These are phyloP conservation scores for Thelonectria blattea DNA, from an alignment of 2,329 filamentous ascomycete genomes.

Conservation along the genomic window DNA sequence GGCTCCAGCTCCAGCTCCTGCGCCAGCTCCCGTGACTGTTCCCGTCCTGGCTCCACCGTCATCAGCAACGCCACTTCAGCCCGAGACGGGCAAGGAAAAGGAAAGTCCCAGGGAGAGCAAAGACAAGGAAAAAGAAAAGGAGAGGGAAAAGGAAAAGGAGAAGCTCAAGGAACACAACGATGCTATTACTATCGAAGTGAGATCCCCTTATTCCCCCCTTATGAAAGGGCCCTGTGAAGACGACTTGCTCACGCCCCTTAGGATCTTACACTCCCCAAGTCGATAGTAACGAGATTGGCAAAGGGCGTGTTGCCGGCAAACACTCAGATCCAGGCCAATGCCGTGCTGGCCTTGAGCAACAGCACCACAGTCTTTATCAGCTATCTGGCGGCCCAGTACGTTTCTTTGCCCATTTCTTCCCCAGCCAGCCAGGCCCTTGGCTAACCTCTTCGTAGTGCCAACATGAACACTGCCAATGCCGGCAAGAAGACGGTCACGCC, in stretches of 20 bases:
- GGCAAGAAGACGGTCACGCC: conserved; percentile 81
- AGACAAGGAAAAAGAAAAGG: conserved; percentile 40
- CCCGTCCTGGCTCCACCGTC: conserved; percentile 4
- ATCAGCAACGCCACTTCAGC: conserved; percentile 7
- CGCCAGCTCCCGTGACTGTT: conserved; percentile 6
- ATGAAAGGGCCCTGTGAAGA: background rate
- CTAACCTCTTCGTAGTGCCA: conserved; percentile 61
- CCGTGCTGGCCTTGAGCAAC: conserved; percentile 78
- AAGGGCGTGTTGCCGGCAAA: conserved; percentile 82
- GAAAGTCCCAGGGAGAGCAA: conserved; percentile 24
- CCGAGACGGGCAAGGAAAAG: conserved; percentile 42
- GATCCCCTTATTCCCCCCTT: background rate
- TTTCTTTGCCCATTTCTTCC: conserved; percentile 26
- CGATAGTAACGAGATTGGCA: conserved; percentile 78
- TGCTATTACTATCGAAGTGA: conserved; percentile 60
- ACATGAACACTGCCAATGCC: conserved; percentile 69
- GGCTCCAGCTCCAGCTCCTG: too few species aligned
- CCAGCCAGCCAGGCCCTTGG: background rate
- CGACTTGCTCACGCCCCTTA: conserved; percentile 38
- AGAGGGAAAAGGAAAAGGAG: conserved; percentile 44
- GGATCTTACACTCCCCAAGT: conserved; percentile 80
- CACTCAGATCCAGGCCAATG: conserved; percentile 84
- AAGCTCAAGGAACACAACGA: conserved; percentile 42
- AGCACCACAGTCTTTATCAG: conserved; percentile 85
- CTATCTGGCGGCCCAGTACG: conserved; percentile 77